Evolutionary conservation across 139 green algal species (phyloP), one percentile per base, ranked within the genome.

Genomic region (Pleodorina starrii): DNA sequence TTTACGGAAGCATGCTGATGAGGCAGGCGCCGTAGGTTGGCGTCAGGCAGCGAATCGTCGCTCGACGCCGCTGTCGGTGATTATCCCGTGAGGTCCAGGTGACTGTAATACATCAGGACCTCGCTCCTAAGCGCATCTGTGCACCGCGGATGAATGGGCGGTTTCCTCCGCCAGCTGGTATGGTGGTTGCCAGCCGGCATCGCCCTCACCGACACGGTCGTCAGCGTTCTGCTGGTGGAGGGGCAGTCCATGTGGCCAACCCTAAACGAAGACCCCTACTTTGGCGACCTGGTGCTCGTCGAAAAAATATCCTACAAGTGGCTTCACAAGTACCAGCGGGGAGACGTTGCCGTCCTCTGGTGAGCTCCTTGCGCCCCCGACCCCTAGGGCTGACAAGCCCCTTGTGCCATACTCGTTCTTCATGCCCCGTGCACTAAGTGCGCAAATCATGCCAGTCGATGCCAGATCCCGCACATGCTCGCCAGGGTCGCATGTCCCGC

Each of bases 321-420:
- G 27, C 85, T 87, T 29, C 76, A 92, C 54, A 80, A 78, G 2
- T 97, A 94, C 89, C 81, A 93, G 0, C 91, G 95, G 21, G 96
- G 95, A 0, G 94, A 98, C 19, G 90, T 98, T 4, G 92, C 96
- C 0, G 79, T 96, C 23, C 78, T 97, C 0, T 94, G 93, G 94
- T 95, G 69, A 90, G 89, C n/a, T 32, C 54, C 35, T 27, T 9
- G 63, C 21, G 59, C n/a, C n/a, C n/a, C n/a, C n/a, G n/a, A n/a
- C n/a, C n/a, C n/a, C n/a, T n/a, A n/a, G n/a, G n/a, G n/a, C n/a
- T n/a, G n/a, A n/a, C n/a, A n/a, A n/a, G n/a, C n/a, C n/a, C n/a
- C n/a, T n/a, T n/a, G n/a, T n/a, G n/a, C n/a, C n/a, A n/a, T n/a
- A n/a, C n/a, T n/a, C n/a, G n/a, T n/a, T n/a, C n/a, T n/a, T n/a